phyloP scores from a whole-genome alignment of 1,284 basidiomycete species.

The Paramarasmius palmivorus region DNA sequence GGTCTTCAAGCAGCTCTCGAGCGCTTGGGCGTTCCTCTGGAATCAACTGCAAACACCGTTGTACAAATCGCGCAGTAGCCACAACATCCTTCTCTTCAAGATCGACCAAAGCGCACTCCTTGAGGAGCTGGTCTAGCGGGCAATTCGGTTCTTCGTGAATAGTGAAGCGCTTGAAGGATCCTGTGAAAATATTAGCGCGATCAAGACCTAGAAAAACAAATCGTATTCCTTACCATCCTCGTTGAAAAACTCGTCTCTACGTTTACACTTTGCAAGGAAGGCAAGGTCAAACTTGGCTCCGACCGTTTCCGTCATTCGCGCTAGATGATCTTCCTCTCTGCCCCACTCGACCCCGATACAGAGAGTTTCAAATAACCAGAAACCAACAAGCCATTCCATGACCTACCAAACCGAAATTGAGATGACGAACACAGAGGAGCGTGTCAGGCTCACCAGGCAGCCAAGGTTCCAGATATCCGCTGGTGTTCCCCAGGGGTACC shows the following conservation, averaged over 20 bases:
- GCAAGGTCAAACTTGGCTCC: conserved; percentile 19
- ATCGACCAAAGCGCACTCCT: background rate
- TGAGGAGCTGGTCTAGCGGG: background rate
- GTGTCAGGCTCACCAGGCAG: conserved; percentile 19
- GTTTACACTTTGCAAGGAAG: conserved; percentile 3
- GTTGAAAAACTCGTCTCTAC: conserved; percentile 2
- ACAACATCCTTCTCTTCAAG: background rate
- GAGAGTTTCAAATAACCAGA: conserved; percentile 19
- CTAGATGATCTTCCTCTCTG: conserved; percentile 24
- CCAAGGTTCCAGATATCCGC: conserved; percentile 29
- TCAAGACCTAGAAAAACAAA: background rate
- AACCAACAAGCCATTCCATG: conserved; percentile 21
- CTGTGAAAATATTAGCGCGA: background rate
- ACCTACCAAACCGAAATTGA: conserved; percentile 13
- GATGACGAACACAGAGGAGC: background rate
- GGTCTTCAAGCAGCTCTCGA: conserved; percentile 6
- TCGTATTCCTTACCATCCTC: background rate
- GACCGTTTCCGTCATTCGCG: conserved; percentile 21
- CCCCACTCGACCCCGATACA: conserved; percentile 17
- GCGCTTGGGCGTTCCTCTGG: conserved; percentile 11
- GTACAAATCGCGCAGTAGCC: conserved; percentile 1
- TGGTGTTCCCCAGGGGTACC: conserved; percentile 21
- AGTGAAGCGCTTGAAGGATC: background rate
- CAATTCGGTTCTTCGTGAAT: conserved; percentile 3
- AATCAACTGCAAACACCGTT: background rate